Base-by-base conservation (phyloP, 345 rosid genomes). In the Streptanthus diversifolius region DNA sequence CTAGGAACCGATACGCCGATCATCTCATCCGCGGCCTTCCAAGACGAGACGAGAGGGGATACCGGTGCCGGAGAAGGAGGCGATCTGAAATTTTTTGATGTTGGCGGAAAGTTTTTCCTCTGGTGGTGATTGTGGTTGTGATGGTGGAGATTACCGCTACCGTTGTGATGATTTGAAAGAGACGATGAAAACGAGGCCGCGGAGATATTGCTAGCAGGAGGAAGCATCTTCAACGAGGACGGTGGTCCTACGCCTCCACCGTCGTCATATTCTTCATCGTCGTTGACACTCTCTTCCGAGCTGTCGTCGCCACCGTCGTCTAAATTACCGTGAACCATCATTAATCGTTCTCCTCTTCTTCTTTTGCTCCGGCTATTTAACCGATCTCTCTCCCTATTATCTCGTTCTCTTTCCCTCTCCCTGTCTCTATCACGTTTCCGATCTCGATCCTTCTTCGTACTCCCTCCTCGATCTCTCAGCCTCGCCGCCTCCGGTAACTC, bases 1-100 rank as follows among this genome's bases (percentile, higher is more conserved):
- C 99, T 80, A 69, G 99, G 99, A 53, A 95, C 99, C 71, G 97
- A 82, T 41, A 92, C 97, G 13, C 98, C 92, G 79, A 95, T 95
- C 98, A 95, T 88, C 82, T 95, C 99, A 45, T 90, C 99, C 0
- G 89, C 85, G 10, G 93, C 87, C 70, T 88, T 90, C 96, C 96
- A 88, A 1, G 84, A 37, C 3, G 82, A 64, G 1, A 77, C 63
- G 9, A 77, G 51, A 65, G 77, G 69, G 1, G 77, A 64, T n/a
- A 41, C 70, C 47, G 40, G 81, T n/a, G 78, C 78, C 63, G 61
- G 63, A 39, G 90, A 63, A 37, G 90, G 83, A 64, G 87, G 57
- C 25, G 85, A 61, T 79, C 87, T 84, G 76, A 86, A 80, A 71
- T 82, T 78, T 80, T 89, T 85, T 41, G 90, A 80, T 37, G 78